Conservation (phyloP, 2,329 filamentous ascomycete genomes). For the Penicillium freii region DNA sequence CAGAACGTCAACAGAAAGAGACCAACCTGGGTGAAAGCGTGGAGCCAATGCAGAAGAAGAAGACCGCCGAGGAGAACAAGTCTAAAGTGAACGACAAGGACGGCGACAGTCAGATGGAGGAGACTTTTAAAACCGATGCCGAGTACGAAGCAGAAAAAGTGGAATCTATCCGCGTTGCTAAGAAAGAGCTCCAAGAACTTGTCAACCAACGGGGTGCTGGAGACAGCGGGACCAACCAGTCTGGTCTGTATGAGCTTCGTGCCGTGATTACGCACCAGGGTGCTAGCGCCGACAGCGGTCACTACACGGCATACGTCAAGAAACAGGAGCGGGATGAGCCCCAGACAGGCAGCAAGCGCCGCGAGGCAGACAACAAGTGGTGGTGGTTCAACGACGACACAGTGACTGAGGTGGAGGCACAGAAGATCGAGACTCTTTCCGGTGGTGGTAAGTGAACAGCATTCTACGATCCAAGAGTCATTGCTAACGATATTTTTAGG, state of each 20-base stretch:
- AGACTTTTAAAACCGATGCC: slow-evolving; percentile 86
- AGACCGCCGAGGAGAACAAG: slow-evolving; percentile 51
- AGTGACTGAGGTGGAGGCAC: slow-evolving; percentile 83
- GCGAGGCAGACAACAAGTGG: slow-evolving; percentile 84
- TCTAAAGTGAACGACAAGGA: slow-evolving; percentile 55
- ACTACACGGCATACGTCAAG: slow-evolving; percentile 98
- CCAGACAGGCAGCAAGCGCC: slow-evolving; percentile 64
- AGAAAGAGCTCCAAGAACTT: slow-evolving; percentile 80
- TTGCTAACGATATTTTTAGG: slow-evolving; percentile 33
- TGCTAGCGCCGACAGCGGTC: slow-evolving; percentile 91
- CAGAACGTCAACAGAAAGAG: slow-evolving; percentile 50
- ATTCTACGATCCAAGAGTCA: slow-evolving; percentile 6
- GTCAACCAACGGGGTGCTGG: slow-evolving; percentile 71
- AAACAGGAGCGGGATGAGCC: slow-evolving; percentile 71
- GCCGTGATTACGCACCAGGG: slow-evolving; percentile 96
- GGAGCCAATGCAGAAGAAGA: slow-evolving; percentile 50
- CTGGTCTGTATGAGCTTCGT: slow-evolving; percentile 89
- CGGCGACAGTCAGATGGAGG: slow-evolving; percentile 69
- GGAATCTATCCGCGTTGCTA: slow-evolving; percentile 70
- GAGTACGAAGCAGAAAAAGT: slow-evolving; percentile 85
- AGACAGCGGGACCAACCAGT: slow-evolving; percentile 85
- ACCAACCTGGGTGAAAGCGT: slow-evolving; percentile 30
- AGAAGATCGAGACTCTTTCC: slow-evolving; percentile 85
- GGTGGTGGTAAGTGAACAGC: slow-evolving; percentile 67
- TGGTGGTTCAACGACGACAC: slow-evolving; percentile 99